Base-by-base conservation (phyloP, 108 stramenopile genomes). In the Cyclotella baltica region DNA sequence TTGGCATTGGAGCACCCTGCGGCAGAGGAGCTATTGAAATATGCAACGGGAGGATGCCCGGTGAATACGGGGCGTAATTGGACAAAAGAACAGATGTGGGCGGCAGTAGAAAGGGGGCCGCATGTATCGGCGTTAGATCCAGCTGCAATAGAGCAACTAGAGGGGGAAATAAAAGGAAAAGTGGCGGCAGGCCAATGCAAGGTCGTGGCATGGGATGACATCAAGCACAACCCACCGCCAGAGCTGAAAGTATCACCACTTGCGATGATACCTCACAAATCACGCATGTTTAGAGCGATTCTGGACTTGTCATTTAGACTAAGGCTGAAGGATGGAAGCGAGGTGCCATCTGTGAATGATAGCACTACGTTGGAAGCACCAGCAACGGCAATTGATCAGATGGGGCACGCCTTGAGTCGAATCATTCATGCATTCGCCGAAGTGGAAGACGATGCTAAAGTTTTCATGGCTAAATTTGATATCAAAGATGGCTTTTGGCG, bases 1-100 rank as follows among this genome's bases (percentile, higher is more conserved):
- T 47, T 67, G 9, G 67, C 67, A 5, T 27, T 67, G 46, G 31
- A 67, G 18, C 67, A 67, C 47, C 67, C 67, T 19, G 67, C 67
- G 43, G 67, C 67, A 13, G 46, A 47, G 15, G 46, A 50, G 16
- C 67, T 67, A 15, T 48, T 30, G 29, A 23, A 67, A 47, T 67
- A 48, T 20, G 67, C 67, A 4, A 28, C 67, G 13, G 10, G 19
- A 30, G 67, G 67, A 19, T n/a, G n/a, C n/a, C n/a, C n/a, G n/a
- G n/a, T n/a, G n/a, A n/a, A n/a, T n/a, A n/a, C n/a, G n/a, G n/a
- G n/a, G n/a, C n/a, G n/a, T n/a, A n/a, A n/a, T n/a, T n/a, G n/a
- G n/a, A n/a, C n/a, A n/a, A n/a, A n/a, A n/a, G n/a, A n/a, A n/a
- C n/a, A n/a, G n/a, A n/a, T n/a, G n/a, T n/a, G n/a, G n/a, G n/a